A percentile compares a stretch with the other conserved stretches of the same genome.
These are phyloP conservation scores for Zasmidium angulare DNA, from an alignment of 2,329 filamentous ascomycete genomes.

Conservation along the genomic window DNA sequence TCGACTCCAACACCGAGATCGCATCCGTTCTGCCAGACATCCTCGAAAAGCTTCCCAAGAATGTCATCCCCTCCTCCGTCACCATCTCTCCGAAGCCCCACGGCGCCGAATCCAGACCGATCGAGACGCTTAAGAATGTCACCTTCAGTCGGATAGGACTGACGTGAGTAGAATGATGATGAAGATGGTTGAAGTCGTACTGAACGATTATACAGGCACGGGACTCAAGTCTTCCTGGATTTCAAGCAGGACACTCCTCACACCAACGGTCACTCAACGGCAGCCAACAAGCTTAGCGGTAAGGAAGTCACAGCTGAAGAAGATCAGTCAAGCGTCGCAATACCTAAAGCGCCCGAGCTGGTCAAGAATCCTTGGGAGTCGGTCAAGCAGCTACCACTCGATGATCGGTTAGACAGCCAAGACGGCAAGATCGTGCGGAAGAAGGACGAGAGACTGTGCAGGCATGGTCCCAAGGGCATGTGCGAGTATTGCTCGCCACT, in stretches of 20 bases:
- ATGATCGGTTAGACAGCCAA: conserved; percentile 80
- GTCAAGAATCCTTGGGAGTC: conserved; percentile 93
- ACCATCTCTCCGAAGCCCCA: conserved; percentile 61
- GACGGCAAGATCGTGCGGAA: conserved; percentile 84
- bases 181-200: not conserved
- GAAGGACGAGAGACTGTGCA: conserved; percentile 81
- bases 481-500: conserved; percentile 98
- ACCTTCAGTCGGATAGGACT: conserved; percentile 59
- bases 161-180: conserved; percentile 42
- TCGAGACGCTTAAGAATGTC: conserved; percentile 55
- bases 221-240: conserved; percentile 84
- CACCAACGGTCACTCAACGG: conserved; percentile 50
- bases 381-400: conserved; percentile 81
- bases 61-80: conserved; percentile 56
- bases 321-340: conserved; percentile 60
- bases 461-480: conserved; percentile 96
- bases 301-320: conserved; percentile 70
- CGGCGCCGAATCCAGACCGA: conserved; percentile 56
- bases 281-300: conserved; percentile 71
- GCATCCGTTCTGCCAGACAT: conserved; percentile 55
- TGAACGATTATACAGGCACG: conserved; percentile 53
- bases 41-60: conserved; percentile 59
- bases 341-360: conserved; percentile 57
- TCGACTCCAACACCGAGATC: conserved; percentile 75
- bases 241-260: conserved; percentile 62